Evolutionary conservation across 345 rosid genomes (phyloP), one percentile per base, ranked within the genome.

Genomic region (Litchi chinensis): DNA sequence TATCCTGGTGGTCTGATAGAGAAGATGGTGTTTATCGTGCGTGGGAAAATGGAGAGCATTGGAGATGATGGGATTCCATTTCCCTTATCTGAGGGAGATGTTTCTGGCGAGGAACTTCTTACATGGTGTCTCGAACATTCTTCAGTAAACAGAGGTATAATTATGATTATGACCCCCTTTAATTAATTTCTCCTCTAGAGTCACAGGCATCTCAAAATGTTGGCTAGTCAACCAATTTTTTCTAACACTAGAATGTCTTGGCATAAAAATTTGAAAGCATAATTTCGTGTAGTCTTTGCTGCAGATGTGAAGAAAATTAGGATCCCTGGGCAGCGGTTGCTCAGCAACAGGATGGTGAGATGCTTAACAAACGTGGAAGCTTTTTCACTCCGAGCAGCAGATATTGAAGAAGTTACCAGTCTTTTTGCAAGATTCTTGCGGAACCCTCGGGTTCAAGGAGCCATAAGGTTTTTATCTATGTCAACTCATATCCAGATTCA

Each of bases 101-200:
- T 87, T 54, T 91, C 93, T 26, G 98, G 98, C 11, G 98, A 95
- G 83, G 98, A 95, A 81, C 98, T 95, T 12, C 91, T 95, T 70
- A 85, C 93, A 11, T 93, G 97, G 98, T 91, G 93, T 81, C 95
- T 93, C 21, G 98, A 92, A 82, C 91, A 89, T 84, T 90, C 91
- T 87, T 87, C 92, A 7, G 84, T 88, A 19, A 80, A 78, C 83
- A 87, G 80, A 67, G 97, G 97, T 91, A 86, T 70, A 50, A 40
- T 24, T 2, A 39, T 63, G 15, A 71, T n/a, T 39, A 46, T 32
- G 10, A 37, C 37, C 22, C 16, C 15, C 16, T 44, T 52, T 12
- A 32, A 7, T 65, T 40, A 22, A 52, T 32, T 32, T 32, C 60
- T 41, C 10, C 63, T 62, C 8, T 43, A 64, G 39, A 50, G 37